Percentiles rank a stretch among this genome's conserved stretches.
Conservation (phyloP, 257 asterid genomes). For the Solanum sparsipilum region DNA sequence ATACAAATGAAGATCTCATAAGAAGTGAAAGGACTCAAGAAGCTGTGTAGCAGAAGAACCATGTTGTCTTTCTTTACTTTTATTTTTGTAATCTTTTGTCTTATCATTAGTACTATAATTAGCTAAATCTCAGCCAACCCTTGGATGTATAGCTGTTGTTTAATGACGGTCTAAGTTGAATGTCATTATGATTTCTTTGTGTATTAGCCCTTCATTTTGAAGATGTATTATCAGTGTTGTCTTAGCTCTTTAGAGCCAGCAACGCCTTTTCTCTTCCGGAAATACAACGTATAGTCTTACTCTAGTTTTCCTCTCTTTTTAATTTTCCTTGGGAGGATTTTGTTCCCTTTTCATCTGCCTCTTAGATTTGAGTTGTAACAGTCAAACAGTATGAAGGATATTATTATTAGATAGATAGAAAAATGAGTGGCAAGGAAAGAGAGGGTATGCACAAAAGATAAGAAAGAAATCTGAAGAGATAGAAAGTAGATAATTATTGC, state of each 20-base stretch:
- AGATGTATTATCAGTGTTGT: neutral
- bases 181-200: neutral
- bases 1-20: conserved; percentile 49
- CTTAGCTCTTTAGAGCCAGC: neutral
- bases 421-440: neutral
- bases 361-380: neutral
- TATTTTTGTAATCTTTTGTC: neutral
- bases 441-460: neutral
- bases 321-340: neutral
- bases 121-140: neutral
- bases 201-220: neutral
- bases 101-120: neutral
- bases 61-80: neutral
- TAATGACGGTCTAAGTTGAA: neutral
- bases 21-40: neutral
- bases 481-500: neutral
- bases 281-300: neutral
- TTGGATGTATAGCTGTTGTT: neutral
- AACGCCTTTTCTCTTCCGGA: neutral
- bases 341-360: neutral
- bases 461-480: neutral
- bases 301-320: neutral
- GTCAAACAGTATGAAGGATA: neutral
- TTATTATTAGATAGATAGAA: neutral
- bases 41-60: neutral